Base-by-base conservation (phyloP, 2,329 filamentous ascomycete species). In the Alternaria sp. region DNA sequence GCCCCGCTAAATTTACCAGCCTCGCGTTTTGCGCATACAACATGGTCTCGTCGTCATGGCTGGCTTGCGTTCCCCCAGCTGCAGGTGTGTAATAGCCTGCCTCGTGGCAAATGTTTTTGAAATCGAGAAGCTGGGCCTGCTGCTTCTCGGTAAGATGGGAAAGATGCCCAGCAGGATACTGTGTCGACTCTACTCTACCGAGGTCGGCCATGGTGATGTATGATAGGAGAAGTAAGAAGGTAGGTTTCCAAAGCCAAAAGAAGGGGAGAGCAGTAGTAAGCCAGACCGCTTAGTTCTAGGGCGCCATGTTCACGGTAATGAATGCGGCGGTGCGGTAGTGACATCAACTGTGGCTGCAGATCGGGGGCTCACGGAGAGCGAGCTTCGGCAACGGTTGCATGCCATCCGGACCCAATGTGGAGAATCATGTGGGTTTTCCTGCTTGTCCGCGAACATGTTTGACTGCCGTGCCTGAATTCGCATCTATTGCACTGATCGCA, bases 101-200 rank as follows among this genome's bases (percentile, higher is more conserved):
- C 71, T 91, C 83, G 63, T 84, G 80, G 33, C 91, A 84, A 36
- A 90, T 74, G 10, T 76, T 73, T 81, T 93, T 96, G 83, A 97
- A 96, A 40, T 86, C 83, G 24, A 79, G 77, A 50, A 97, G 82
- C 17, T 88, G 86, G 29, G 83, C 79, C 66, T 88, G 84, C 80
- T 97, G 90, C 50, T 85, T 82, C 21, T 84, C 80, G 26, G 82
- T 91, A 60, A 97, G 83, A 77, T 94, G 89, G 48, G 92, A 89
- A 44, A 94, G 81, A 75, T 96, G 93, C n/a, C 92, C 93, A 48
- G 85, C 80, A 2, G 90, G 90, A 77, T 90, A 93, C 72, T 83
- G 78, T 65, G 76, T 78, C n/a, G 77, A 79, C 61, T 79, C 77
- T 62, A 76, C 59, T 58, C 74, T 68, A 44, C 61, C 65, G 31